Percentiles rank a stretch among this genome's conserved stretches.
phyloP scores from a whole-genome alignment of 352 stramenopile species.

The Phytopythium helicoides region DNA sequence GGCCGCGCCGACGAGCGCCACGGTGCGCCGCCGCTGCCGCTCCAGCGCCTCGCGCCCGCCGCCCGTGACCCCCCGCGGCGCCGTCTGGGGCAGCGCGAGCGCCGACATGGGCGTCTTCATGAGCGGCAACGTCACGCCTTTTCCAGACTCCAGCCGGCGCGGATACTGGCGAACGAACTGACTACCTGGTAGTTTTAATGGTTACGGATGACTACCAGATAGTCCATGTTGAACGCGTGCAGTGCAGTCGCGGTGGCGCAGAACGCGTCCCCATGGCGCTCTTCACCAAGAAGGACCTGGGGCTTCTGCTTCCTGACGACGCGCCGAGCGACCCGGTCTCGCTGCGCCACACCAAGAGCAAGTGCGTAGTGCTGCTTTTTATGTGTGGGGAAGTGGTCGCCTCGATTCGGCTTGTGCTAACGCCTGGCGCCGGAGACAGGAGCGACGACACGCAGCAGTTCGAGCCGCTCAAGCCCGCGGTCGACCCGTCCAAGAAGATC shows the following conservation, averaged over 20 bases:
- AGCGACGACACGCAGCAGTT: slow-evolving; percentile 74
- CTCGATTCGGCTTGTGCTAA: background rate
- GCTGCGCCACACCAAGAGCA: slow-evolving; percentile 71
- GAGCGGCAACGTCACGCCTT: slow-evolving; percentile 1
- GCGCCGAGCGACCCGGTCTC: slow-evolving; percentile 74
- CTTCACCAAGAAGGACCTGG: slow-evolving; percentile 89
- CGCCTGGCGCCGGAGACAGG: background rate
- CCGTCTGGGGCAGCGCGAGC: slow-evolving; percentile 48
- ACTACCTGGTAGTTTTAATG: too few relatives aligned
- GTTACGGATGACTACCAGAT: too few relatives aligned
- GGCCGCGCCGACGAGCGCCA: slow-evolving; percentile 17
- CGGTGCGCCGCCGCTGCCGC: slow-evolving; percentile 13
- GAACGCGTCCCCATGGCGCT: slow-evolving; percentile 81
- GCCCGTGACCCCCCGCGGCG: slow-evolving; percentile 10
- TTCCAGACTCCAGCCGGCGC: too few relatives aligned
- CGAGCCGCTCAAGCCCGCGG: slow-evolving; percentile 72
- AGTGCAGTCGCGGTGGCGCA: too few relatives aligned
- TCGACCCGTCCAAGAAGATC: slow-evolving; percentile 82
- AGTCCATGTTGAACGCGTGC: too few relatives aligned
- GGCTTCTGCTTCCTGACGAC: slow-evolving; percentile 77
- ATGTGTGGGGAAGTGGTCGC: background rate
- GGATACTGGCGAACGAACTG: too few relatives aligned
- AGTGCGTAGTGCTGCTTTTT: slow-evolving; percentile 17
- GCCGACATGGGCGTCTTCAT: slow-evolving; percentile 53
- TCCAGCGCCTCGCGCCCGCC: slow-evolving; percentile 6